These are phyloP conservation scores for Citrus reticulata DNA, from an alignment of 345 rosid species.

Conservation along the genomic window DNA sequence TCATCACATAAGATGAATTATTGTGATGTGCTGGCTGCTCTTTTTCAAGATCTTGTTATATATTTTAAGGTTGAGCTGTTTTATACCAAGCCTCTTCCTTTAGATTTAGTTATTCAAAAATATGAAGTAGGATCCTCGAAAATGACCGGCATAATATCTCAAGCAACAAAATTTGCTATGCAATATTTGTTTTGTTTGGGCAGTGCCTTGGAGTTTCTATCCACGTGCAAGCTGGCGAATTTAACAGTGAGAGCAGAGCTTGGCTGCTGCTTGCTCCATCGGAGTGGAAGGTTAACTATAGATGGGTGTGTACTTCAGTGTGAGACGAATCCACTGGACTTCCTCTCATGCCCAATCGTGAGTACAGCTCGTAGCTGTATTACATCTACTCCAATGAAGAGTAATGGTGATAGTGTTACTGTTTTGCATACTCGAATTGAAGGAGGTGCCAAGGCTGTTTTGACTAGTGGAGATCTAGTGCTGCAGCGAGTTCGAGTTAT, in stretches of 20 bases:
- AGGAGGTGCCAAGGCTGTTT: constrained; percentile 90
- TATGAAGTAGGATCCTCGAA: constrained; percentile 14
- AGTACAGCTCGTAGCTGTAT: constrained; percentile 58
- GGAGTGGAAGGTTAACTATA: constrained; percentile 83
- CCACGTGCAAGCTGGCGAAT: constrained; percentile 83
- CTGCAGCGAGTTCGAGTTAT: constrained; percentile 91
- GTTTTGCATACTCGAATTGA: constrained; percentile 81
- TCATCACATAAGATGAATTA: not conserved
- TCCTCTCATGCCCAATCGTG: constrained; percentile 80
- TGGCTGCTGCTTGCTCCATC: constrained; percentile 90
- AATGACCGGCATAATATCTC: not conserved
- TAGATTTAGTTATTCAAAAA: not conserved
- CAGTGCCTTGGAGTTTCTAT: constrained; percentile 85
- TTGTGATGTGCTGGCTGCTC: not conserved
- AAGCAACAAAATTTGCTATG: constrained; percentile 12
- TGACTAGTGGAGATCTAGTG: constrained; percentile 66
- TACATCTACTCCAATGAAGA: constrained; percentile 32
- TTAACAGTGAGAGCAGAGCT: constrained; percentile 88
- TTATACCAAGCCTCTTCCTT: not conserved
- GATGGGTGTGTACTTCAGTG: constrained; percentile 93
- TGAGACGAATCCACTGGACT: constrained; percentile 75
- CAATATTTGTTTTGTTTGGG: constrained; percentile 20
- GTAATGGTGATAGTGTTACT: constrained; percentile 46
- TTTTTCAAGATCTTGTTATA: not conserved
- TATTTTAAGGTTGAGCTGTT: not conserved